phyloP scores from a whole-genome alignment of 768 basidiomycete species.

The Amanita polypyramis region DNA sequence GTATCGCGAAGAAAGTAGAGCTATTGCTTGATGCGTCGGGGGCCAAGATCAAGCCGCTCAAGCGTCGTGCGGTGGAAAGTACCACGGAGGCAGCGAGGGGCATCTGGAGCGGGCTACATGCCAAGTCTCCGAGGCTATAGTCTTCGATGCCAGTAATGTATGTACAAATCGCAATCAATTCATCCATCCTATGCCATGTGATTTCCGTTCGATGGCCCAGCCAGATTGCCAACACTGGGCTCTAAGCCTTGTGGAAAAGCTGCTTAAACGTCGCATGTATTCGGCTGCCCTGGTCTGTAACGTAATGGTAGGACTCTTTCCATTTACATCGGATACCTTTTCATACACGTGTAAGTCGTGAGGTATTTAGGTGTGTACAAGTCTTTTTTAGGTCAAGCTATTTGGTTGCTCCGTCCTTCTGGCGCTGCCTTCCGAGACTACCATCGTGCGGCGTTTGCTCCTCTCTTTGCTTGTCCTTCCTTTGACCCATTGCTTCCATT shows the following conservation, averaged over 20 bases:
- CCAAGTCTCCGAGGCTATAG: conserved; percentile 47
- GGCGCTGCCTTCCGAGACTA: conserved; percentile 10
- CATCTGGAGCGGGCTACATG: conserved; percentile 86
- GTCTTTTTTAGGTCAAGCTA: conserved; percentile 9
- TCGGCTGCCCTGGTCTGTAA: conserved; percentile 15
- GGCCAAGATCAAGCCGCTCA: conserved; percentile 72
- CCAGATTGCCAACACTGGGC: background rate
- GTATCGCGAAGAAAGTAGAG: conserved; percentile 68
- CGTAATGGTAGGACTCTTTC: conserved; percentile 20
- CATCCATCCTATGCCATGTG: background rate
- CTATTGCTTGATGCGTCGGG: conserved; percentile 84
- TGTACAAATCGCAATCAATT: conserved; percentile 3
- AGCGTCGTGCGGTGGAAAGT: conserved; percentile 68
- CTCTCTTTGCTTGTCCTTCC: conserved; percentile 11
- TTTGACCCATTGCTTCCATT: conserved; percentile 9
- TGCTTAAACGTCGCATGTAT: background rate
- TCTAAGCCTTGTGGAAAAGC: background rate
- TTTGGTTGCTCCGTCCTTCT: conserved; percentile 9
- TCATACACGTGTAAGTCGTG: conserved; percentile 35
- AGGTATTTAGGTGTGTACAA: conserved; percentile 26
- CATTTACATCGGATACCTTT: conserved; percentile 23
- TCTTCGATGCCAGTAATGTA: conserved; percentile 9
- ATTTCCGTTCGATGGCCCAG: conserved; percentile 1
- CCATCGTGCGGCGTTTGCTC: conserved; percentile 11
- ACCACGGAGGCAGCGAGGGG: conserved; percentile 74